Base-by-base conservation (phyloP, 495 filamentous ascomycete species). In the Penicillium argentinense region DNA sequence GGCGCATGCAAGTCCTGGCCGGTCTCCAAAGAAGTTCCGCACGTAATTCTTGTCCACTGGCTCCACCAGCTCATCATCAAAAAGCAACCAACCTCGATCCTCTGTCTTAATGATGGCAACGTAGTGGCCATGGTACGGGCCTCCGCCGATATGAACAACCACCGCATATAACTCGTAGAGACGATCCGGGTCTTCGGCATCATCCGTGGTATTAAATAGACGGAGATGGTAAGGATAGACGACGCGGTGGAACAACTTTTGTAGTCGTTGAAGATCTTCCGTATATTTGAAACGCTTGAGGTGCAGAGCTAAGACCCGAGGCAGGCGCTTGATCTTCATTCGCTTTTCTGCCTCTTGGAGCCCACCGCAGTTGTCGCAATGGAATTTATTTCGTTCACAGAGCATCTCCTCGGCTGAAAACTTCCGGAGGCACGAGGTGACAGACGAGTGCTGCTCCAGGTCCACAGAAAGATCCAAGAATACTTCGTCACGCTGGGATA, bases 331-430 rank as follows among this genome's bases (percentile, higher is more conserved):
- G 51, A 98, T 90, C 75, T 98, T 98, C 93, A 98, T 98, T 11
- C 93, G 80, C 74, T 98, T 98, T 62, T 97, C 93, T 0, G 93
- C 93, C 69, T 98, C 93, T 69, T 98, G 95, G 16, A 98, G 72
- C 4, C 95, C 95, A 37, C 95, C 93, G 53, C 93, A 98, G 51
- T 89, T 89, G 61, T 98, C 93, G 65, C 93, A 98, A 61, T 97
- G 93, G 54, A 98, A 98, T 56, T 98, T 95, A 72, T 98, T 98
- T 45, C 89, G 80, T 68, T 98, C 93, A 60, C 93, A 97, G 45
- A 98, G 83, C 95, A 97, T 97, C 68, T 98, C 93, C 54, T 96
- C 93, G 25, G 91, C 91, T 0, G 93, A 98, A 61, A 98, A 98
- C 48, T 95, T 96, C 24, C 87, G 80, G 41, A 98, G 71, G 64